phyloP scores from a whole-genome alignment of 1,284 basidiomycete genomes.

The Malassezia psittaci region DNA sequence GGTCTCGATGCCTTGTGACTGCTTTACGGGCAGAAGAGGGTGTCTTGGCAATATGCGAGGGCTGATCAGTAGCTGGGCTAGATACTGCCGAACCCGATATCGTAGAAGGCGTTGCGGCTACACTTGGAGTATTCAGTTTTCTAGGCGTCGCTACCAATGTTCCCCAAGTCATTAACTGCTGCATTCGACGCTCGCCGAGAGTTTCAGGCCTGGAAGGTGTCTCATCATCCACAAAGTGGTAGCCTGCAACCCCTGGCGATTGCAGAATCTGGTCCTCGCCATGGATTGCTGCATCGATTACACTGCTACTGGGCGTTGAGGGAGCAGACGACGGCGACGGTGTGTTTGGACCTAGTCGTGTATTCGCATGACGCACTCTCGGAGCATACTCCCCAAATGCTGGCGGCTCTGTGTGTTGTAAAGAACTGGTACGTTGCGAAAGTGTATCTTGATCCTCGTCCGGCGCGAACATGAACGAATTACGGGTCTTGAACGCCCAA shows the following conservation, averaged over 20 bases:
- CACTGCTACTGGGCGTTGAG: conserved; percentile 28
- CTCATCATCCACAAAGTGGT: conserved; percentile 30
- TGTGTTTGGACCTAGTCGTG: neutral
- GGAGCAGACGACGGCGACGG: neutral
- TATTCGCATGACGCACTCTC: conserved; percentile 1
- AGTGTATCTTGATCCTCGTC: conserved; percentile 25
- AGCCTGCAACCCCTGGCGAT: conserved; percentile 29
- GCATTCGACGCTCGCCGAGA: conserved; percentile 9
- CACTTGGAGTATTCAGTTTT: neutral
- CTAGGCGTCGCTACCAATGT: conserved; percentile 5
- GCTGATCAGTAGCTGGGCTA: neutral
- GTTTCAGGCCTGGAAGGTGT: conserved; percentile 15
- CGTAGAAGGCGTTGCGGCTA: neutral
- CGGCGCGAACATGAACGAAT: conserved; percentile 30
- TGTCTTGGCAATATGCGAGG: neutral
- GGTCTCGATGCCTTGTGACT: neutral
- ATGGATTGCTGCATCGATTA: conserved; percentile 33
- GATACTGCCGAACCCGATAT: neutral
- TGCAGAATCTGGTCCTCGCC: conserved; percentile 13
- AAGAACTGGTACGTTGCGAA: neutral
- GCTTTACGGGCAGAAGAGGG: neutral
- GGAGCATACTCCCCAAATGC: neutral
- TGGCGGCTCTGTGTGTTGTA: neutral
- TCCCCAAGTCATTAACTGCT: conserved; percentile 20
- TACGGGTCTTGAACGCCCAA: conserved; percentile 22